Evolutionary conservation across 2,329 filamentous ascomycete species (phyloP).

Genomic region (Cladosporium sp.): DNA sequence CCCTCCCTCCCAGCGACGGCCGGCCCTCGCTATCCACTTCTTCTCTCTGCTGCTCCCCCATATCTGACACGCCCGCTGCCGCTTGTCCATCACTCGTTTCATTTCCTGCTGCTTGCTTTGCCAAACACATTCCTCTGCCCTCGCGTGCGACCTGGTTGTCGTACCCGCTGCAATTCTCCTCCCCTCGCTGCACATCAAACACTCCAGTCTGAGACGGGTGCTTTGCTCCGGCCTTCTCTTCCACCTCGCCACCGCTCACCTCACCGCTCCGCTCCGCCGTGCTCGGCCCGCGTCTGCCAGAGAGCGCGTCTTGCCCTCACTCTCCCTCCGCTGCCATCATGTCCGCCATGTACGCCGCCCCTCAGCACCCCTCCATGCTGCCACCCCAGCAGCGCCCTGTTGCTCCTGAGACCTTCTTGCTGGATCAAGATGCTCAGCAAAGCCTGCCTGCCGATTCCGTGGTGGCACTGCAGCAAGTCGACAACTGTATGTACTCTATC

Average conservation of each 20-base stretch:
- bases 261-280: constrained; percentile 7
- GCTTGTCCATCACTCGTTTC: constrained; percentile 18
- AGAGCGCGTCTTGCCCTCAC: constrained; percentile 27
- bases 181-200: constrained; percentile 18
- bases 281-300: constrained; percentile 13
- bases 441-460: constrained; percentile 94
- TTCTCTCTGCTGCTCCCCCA: constrained; percentile 5
- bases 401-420: constrained; percentile 98
- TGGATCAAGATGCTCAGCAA: constrained; percentile 95
- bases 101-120: constrained; percentile 16
- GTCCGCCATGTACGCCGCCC: constrained; percentile 47
- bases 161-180: constrained; percentile 9
- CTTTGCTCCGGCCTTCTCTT: constrained; percentile 13
- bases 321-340: constrained; percentile 8
- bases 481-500: constrained; percentile 71
- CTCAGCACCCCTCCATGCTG: constrained; percentile 76
- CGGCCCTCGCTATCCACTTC: constrained; percentile 19
- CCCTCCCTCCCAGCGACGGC: constrained; percentile 16
- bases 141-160: constrained; percentile 19
- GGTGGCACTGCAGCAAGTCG: constrained; percentile 95
- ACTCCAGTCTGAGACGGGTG: constrained; percentile 15
- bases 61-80: constrained; percentile 21
- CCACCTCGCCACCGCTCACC: background rate
- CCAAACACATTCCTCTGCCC: constrained; percentile 10
- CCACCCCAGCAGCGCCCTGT: constrained; percentile 67